Evolutionary conservation across 345 rosid species (phyloP).

Genomic region (Sisymbrium altissimum): DNA sequence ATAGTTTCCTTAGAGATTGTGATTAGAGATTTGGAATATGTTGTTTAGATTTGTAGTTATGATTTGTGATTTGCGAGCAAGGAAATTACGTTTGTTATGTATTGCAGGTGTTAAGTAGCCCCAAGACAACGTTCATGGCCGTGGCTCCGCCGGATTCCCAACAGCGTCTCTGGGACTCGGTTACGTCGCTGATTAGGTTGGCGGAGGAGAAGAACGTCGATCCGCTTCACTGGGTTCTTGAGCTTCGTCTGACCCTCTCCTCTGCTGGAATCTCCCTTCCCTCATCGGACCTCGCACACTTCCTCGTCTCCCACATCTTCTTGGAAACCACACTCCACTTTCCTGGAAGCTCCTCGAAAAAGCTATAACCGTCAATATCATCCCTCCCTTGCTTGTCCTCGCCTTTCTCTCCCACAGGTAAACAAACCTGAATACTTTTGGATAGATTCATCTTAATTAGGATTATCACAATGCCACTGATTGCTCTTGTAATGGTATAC

Average conservation of each 20-base stretch:
- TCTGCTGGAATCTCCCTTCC: constrained; percentile 66
- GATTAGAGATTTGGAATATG: too few relatives aligned
- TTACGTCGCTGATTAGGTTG: constrained; percentile 54
- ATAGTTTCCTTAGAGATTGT: too few relatives aligned
- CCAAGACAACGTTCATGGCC: constrained; percentile 35
- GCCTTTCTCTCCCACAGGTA: constrained; percentile 80
- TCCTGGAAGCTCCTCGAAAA: constrained; percentile 94
- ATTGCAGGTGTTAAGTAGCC: too few relatives aligned
- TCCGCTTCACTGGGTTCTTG: constrained; percentile 72
- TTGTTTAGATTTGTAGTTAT: too few relatives aligned
- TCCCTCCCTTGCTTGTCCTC: constrained; percentile 73
- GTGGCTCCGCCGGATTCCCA: constrained; percentile 30
- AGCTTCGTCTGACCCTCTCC: constrained; percentile 54
- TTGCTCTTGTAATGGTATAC: not conserved
- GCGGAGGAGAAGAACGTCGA: constrained; percentile 69
- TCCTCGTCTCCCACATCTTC: constrained; percentile 85
- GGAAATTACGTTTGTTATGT: too few relatives aligned
- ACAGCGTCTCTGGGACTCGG: constrained; percentile 58
- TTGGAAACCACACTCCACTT: constrained; percentile 82
- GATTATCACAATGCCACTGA: not conserved
- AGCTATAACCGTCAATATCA: constrained; percentile 60
- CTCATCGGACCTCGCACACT: constrained; percentile 64
- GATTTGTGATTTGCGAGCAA: too few relatives aligned
- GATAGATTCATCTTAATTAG: not conserved
- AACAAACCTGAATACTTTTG: not conserved